Evolutionary conservation across 1,139 yeast species (phyloP).

Genomic region (Candida sp.): DNA sequence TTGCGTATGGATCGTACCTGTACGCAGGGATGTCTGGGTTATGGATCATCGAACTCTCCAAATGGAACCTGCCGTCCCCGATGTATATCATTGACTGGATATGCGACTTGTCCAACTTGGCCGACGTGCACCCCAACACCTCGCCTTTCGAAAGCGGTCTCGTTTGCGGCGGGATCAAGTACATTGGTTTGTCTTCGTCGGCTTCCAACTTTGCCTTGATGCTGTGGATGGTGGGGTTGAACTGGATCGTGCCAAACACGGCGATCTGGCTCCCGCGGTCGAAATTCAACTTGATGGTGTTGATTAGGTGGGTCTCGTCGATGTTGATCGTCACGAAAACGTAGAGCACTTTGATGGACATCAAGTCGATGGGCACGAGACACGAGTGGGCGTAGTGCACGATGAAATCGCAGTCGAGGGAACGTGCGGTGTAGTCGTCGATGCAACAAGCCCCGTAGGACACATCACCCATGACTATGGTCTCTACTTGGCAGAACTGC

Average conservation of each 20-base stretch:
- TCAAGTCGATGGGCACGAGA: slow-evolving; percentile 92
- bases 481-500: slow-evolving; percentile 88
- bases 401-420: slow-evolving; percentile 91
- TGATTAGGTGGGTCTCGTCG: slow-evolving; percentile 80
- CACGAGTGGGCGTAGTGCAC: slow-evolving; percentile 99
- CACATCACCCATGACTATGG: slow-evolving; percentile 98
- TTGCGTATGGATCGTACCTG: slow-evolving; percentile 92
- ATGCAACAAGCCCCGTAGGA: slow-evolving; percentile 99
- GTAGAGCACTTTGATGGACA: slow-evolving; percentile 86
- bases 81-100: slow-evolving; percentile 85
- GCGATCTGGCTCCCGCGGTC: slow-evolving; percentile 66
- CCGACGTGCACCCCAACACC: slow-evolving; percentile 95
- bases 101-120: slow-evolving; percentile 65
- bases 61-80: slow-evolving; percentile 97
- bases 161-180: slow-evolving; percentile 86
- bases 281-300: slow-evolving; percentile 77
- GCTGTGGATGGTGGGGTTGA: slow-evolving; percentile 92
- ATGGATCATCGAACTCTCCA: slow-evolving; percentile 97
- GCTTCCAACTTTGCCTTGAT: slow-evolving; percentile 62
- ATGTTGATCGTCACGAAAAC: slow-evolving; percentile 95
- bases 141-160: slow-evolving; percentile 96
- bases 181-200: slow-evolving; percentile 55
- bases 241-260: slow-evolving; percentile 94
- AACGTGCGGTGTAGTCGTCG: slow-evolving; percentile 93
- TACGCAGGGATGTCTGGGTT: slow-evolving; percentile 93